These are phyloP conservation scores for Blastomyces percursus DNA, from an alignment of 2,329 filamentous ascomycete genomes.

Conservation along the genomic window DNA sequence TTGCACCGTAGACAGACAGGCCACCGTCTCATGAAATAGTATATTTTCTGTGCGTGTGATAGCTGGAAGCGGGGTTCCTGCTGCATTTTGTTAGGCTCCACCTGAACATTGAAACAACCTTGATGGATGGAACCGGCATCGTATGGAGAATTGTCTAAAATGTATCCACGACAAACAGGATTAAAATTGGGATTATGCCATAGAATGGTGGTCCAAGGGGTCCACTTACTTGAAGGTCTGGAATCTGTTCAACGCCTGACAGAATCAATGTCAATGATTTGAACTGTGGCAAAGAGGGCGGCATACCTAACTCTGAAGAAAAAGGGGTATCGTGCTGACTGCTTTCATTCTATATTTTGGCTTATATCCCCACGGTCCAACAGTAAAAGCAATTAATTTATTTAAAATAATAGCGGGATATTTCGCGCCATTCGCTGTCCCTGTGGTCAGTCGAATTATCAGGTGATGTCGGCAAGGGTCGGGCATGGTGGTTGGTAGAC, in stretches of 20 bases:
- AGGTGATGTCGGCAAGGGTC: no score
- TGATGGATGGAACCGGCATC: neutral
- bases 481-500: no score
- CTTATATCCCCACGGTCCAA: neutral
- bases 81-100: neutral
- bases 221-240: neutral
- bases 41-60: neutral
- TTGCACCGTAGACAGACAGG: neutral
- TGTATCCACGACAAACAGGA: neutral
- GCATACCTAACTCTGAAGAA: neutral
- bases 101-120: neutral
- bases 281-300: neutral
- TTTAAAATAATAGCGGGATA: neutral
- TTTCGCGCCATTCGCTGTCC: neutral
- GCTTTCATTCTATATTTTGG: neutral
- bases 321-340: neutral
- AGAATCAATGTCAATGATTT: neutral
- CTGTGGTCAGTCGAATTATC: no score
- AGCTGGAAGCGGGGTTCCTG: neutral
- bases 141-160: neutral
- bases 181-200: neutral
- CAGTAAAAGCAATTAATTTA: neutral
- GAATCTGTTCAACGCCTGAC: neutral
- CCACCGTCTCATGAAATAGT: neutral
- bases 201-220: neutral